Evolutionary conservation across 2,329 filamentous ascomycete genomes (phyloP).

Genomic region (Aspergillus sclerotialis): DNA sequence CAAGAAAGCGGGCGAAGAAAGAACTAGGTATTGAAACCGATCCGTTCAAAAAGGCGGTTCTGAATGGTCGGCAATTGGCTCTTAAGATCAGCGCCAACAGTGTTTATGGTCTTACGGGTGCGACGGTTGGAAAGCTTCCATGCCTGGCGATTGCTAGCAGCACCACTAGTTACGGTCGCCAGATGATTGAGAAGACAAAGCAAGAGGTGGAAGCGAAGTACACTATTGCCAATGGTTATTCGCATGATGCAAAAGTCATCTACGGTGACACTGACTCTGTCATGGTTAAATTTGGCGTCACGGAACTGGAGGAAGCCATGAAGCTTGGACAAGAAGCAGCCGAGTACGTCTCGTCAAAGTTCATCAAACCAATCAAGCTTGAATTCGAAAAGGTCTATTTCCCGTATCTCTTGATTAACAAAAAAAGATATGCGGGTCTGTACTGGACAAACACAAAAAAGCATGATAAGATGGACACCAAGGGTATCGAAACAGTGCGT

Average conservation of each 20-base stretch:
- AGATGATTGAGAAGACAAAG: slow-evolving; percentile 99
- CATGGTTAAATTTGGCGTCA: slow-evolving; percentile 97
- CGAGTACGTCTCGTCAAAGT: slow-evolving; percentile 80
- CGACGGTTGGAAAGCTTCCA: slow-evolving; percentile 89
- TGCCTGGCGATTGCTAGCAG: slow-evolving; percentile 94
- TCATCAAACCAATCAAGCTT: slow-evolving; percentile 93
- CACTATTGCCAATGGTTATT: slow-evolving; percentile 88
- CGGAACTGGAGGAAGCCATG: slow-evolving; percentile 83
- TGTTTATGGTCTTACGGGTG: slow-evolving; percentile 94
- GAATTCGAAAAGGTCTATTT: slow-evolving; percentile 99
- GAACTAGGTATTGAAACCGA: slow-evolving; percentile 85
- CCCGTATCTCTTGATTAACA: slow-evolving; percentile 97
- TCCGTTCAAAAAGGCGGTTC: slow-evolving; percentile 92
- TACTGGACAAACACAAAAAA: slow-evolving; percentile 95
- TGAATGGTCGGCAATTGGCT: slow-evolving; percentile 94
- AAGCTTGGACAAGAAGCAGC: slow-evolving; percentile 91
- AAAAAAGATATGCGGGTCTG: slow-evolving; percentile 96
- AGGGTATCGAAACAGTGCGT: slow-evolving; percentile 96
- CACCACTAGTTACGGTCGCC: slow-evolving; percentile 91
- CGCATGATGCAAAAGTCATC: slow-evolving; percentile 90
- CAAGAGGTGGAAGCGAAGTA: slow-evolving; percentile 88
- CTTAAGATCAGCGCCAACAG: slow-evolving; percentile 96
- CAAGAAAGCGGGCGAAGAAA: slow-evolving; percentile 89
- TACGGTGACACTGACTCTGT: slow-evolving; percentile 99
- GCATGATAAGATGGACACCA: slow-evolving; percentile 99